Conservation (phyloP, 2,329 filamentous ascomycete genomes). For the Cytospora schulzeri region DNA sequence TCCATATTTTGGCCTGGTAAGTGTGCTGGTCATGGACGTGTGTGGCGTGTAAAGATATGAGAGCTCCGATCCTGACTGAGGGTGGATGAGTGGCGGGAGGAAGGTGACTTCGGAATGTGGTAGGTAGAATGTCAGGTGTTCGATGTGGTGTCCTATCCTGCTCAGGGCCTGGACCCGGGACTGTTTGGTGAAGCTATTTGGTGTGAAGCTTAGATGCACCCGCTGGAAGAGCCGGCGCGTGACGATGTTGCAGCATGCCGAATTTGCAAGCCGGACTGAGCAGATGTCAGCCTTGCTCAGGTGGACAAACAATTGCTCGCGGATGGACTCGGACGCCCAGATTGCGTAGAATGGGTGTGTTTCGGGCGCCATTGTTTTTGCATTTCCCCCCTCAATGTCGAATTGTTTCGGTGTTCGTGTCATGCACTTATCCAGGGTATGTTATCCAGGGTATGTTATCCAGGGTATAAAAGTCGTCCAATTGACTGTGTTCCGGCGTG, state of each 20-base stretch:
- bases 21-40: conserved; percentile 61
- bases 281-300: conserved; percentile 56
- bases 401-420: conserved; percentile 10
- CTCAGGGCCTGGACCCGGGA: conserved; percentile 73
- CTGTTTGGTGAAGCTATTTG: conserved; percentile 75
- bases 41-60: conserved; percentile 82
- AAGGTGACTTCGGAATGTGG: conserved; percentile 79
- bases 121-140: conserved; percentile 76
- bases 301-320: conserved; percentile 51
- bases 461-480: no score
- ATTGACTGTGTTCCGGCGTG: not conserved
- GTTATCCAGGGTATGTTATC: not conserved
- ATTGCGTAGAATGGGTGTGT: conserved; percentile 57
- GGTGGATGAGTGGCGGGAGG: conserved; percentile 81
- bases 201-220: conserved; percentile 69
- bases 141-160: conserved; percentile 76
- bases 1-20: conserved; percentile 75
- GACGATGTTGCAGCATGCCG: conserved; percentile 70
- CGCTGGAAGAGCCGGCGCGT: conserved; percentile 71
- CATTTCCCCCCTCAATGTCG: conserved; percentile 39
- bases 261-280: conserved; percentile 66
- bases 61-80: conserved; percentile 74
- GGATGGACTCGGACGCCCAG: conserved; percentile 55
- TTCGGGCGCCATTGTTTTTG: conserved; percentile 53
- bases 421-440: not conserved